Base-by-base conservation (phyloP, 306 rosid species). In the Begonia fuchsioides region DNA sequence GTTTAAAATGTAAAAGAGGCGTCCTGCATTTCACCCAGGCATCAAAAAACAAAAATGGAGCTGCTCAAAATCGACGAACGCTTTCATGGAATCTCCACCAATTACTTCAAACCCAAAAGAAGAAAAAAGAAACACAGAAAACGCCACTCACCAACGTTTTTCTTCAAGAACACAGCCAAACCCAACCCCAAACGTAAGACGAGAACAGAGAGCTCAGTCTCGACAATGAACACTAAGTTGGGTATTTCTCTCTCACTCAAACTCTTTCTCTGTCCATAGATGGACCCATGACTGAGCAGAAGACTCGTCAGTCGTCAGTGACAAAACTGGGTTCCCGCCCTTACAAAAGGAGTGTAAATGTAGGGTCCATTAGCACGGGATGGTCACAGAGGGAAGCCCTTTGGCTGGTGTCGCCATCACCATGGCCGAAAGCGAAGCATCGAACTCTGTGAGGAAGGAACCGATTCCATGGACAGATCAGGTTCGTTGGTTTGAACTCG, bases 291-390 rank as follows among this genome's bases (percentile, higher is more conserved):
- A 15, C 48, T 4, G 35, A 26, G 35, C 35, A 26, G 35, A 4
- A 26, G 35, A 26, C 35, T 26, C 35, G 35, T 3, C 35, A 32
- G 56, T 32, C 69, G 77, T 67, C 62, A 38, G 71, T 51, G 82
- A 76, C 79, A 73, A 69, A 77, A 62, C 72, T 63, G 78, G 73
- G 82, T 79, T 88, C 96, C 95, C 93, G 93, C 97, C 90, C 74
- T 76, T 58, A 67, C 63, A 58, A 76, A 76, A 61, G 35, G 35
- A 4, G 58, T 19, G 18, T 1, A 12, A 58, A 50, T 1, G 69
- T 67, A 83, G 93, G 90, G 55, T 51, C 93, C 84, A 65, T 39
- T 1, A 46, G 61, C 72, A 75, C 60, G 58, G 50, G 19, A 58
- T 60, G 58, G 16, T 54, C 12, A 54, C 59, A 62, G n/a, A 26